Evolutionary conservation across 305 asterid species (phyloP).

Genomic region (Stenogyne calaminthoides): DNA sequence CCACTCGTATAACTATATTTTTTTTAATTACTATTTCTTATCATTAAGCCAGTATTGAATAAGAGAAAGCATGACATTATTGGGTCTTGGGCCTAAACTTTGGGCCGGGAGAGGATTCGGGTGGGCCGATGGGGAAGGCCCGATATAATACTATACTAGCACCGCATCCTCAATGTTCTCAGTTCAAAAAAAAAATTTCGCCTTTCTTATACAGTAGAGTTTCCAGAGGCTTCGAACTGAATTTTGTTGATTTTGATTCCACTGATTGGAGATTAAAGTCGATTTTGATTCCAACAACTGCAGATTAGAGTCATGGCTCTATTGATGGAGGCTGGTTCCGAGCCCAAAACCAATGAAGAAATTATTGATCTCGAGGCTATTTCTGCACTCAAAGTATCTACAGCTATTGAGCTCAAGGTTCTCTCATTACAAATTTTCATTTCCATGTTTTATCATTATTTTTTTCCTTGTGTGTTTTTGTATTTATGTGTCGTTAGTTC

Average conservation of each 20-base stretch:
- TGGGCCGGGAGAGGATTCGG: not conserved
- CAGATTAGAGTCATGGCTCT: conserved; percentile 35
- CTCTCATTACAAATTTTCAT: not conserved
- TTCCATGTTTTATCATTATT: not conserved
- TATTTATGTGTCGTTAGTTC: not conserved
- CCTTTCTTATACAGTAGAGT: not conserved
- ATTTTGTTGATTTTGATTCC: not conserved
- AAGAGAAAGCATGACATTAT: too few relatives aligned
- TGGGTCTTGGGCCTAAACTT: not conserved
- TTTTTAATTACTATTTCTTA: too few relatives aligned
- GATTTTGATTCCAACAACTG: not conserved
- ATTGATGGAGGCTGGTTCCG: conserved; percentile 56
- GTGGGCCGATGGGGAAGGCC: not conserved
- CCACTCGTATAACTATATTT: too few relatives aligned
- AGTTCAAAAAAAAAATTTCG: conserved; percentile 9
- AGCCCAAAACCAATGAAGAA: conserved; percentile 45
- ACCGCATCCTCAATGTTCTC: not conserved
- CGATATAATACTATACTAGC: not conserved
- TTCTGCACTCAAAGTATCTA: conserved; percentile 52
- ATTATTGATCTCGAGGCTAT: conserved; percentile 52
- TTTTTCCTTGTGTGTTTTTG: not conserved
- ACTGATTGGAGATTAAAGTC: not conserved
- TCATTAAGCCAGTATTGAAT: too few relatives aligned
- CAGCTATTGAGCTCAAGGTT: conserved; percentile 70
- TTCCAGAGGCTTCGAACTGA: conserved; percentile 25